phyloP scores from a whole-genome alignment of 108 stramenopile species.

The Cyclostephanos invisitatus region DNA sequence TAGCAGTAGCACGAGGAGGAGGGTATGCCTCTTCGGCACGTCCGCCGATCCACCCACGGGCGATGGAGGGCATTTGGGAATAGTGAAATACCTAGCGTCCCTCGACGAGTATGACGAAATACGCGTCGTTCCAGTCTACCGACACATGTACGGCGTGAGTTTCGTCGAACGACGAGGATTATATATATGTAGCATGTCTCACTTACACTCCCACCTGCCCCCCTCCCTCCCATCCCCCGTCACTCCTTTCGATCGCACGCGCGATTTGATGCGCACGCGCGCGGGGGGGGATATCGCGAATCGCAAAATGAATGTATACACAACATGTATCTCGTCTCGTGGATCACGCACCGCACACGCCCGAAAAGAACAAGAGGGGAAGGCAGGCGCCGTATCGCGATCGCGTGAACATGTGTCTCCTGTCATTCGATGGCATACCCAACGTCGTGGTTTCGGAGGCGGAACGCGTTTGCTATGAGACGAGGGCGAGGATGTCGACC shows the following conservation, averaged over 20 bases:
- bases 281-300: no score
- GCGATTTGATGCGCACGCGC: no score
- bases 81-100: constrained; percentile 52
- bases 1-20: no score
- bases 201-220: not conserved
- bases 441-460: constrained; percentile 68
- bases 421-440: constrained; percentile 57
- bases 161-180: no score
- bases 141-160: constrained; percentile 71
- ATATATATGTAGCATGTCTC: no score
- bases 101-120: constrained; percentile 66
- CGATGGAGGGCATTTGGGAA: constrained; percentile 75
- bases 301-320: no score
- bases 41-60: constrained; percentile 90
- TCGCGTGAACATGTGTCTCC: constrained; percentile 74
- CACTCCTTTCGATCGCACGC: no score
- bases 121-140: constrained; percentile 77
- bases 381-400: constrained; percentile 61
- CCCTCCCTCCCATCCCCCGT: not conserved
- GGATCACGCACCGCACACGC: no score
- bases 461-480: constrained; percentile 66
- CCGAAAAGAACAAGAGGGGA: constrained; percentile 62
- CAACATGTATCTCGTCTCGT: no score
- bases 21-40: constrained; percentile 79
- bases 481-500: not conserved